phyloP scores from a whole-genome alignment of 805 yeast species.

The Ogataea parapolymorpha region DNA sequence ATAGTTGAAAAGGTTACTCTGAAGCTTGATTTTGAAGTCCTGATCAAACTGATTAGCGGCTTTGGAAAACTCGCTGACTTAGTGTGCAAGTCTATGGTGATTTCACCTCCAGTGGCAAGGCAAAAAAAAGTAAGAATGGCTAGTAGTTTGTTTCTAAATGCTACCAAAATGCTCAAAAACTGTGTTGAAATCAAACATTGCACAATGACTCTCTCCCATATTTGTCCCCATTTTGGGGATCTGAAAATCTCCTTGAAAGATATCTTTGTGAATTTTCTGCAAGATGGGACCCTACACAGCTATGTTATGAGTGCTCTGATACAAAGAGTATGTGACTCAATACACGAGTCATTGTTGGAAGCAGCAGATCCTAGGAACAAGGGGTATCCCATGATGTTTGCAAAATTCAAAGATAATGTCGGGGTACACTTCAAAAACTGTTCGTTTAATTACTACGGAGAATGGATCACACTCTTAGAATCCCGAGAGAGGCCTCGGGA shows the following conservation, averaged over 20 bases:
- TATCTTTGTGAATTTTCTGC: constrained; percentile 16
- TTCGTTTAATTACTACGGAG: constrained; percentile 54
- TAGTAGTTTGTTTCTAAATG: constrained; percentile 24
- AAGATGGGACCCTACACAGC: constrained; percentile 14
- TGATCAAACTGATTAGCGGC: constrained; percentile 24
- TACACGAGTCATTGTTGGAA: constrained; percentile 31
- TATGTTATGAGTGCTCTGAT: constrained; percentile 12
- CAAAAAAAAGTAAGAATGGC: constrained; percentile 23
- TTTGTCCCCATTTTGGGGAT: constrained; percentile 35
- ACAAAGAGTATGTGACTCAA: constrained; percentile 6
- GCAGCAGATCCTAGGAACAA: constrained; percentile 34
- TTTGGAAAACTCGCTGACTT: constrained; percentile 1
- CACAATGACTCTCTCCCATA: constrained; percentile 11
- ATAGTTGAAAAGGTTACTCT: constrained; percentile 29
- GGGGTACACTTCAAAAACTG: constrained; percentile 48
- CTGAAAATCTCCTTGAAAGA: constrained; percentile 19
- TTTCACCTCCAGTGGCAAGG: neutral
- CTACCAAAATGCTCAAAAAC: constrained; percentile 13
- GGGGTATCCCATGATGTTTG: constrained; percentile 38
- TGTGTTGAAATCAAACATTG: constrained; percentile 17
- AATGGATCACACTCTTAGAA: constrained; percentile 50
- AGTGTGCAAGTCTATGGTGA: neutral
- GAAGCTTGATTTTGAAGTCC: constrained; percentile 25
- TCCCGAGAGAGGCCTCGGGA: neutral
- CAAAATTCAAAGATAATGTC: constrained; percentile 36